Percentiles rank a stretch among this genome's conserved stretches.
Conservation (phyloP, 2,329 filamentous ascomycete species). For the Monilinia aucupariae region DNA sequence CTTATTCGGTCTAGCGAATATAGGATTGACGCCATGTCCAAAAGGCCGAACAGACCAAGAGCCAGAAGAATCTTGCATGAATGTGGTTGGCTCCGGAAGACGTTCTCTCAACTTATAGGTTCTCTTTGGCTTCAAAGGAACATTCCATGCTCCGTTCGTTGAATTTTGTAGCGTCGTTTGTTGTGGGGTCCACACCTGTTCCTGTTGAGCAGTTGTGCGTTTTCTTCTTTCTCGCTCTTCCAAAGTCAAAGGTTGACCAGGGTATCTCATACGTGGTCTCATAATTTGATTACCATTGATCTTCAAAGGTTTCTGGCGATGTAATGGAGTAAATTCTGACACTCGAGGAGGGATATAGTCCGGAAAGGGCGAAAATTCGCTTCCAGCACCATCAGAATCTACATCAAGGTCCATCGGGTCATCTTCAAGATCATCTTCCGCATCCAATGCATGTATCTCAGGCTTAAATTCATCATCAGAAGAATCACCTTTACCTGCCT, state of each 20-base stretch:
- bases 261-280: not conserved
- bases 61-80: conserved; percentile 30
- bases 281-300: not conserved
- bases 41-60: conserved; percentile 32
- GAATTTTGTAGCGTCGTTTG: conserved; percentile 26
- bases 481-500: not conserved
- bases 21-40: conserved; percentile 34
- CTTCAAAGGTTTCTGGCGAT: not conserved
- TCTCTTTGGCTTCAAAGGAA: conserved; percentile 8
- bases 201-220: not conserved
- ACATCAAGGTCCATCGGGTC: conserved; percentile 7
- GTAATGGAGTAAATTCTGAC: not conserved
- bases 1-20: conserved; percentile 29
- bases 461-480: conserved; percentile 16
- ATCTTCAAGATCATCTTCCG: not conserved
- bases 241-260: conserved; percentile 2
- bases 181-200: conserved; percentile 21
- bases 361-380: conserved; percentile 1
- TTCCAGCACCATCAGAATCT: conserved; percentile 12
- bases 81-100: conserved; percentile 33
- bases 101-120: conserved; percentile 14
- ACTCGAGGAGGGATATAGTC: not conserved
- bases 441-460: not conserved
- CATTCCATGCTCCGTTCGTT: conserved; percentile 30
- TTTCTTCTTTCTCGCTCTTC: conserved; percentile 18